Conservation (phyloP, 495 filamentous ascomycete species). For the Lasiosphaeria ovina region DNA sequence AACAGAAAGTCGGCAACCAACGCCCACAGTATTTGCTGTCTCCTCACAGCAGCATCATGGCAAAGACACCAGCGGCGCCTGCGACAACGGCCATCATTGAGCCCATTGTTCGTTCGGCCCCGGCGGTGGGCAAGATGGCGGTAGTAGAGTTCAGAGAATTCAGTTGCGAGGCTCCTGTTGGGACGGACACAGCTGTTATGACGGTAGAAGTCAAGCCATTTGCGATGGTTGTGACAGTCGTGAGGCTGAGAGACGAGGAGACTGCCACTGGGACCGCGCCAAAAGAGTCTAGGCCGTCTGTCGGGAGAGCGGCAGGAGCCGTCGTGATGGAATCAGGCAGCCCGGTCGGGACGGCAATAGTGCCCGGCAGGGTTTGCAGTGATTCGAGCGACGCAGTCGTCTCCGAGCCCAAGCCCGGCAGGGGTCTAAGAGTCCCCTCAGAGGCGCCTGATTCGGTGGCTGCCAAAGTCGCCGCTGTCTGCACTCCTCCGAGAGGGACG, state of each 20-base stretch:
- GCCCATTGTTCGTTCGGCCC: slow-evolving; percentile 3
- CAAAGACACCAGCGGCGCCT: slow-evolving; percentile 8
- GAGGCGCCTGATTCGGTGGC: slow-evolving; percentile 2
- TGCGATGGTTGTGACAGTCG: slow-evolving; percentile 10
- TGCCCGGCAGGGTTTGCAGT: slow-evolving; percentile 2
- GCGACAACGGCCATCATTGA: slow-evolving; percentile 11
- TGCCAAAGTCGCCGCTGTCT: slow-evolving; percentile 1
- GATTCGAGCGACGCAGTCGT: neutral
- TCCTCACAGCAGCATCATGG: slow-evolving; percentile 9
- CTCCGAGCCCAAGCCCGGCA: neutral
- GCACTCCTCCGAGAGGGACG: neutral
- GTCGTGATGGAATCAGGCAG: neutral
- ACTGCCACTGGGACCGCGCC: neutral
- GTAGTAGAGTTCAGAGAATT: neutral
- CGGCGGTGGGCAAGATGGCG: slow-evolving; percentile 2
- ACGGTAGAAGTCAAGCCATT: slow-evolving; percentile 8
- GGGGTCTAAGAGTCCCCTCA: neutral
- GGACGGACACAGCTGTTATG: slow-evolving; percentile 6
- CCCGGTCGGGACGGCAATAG: slow-evolving; percentile 1
- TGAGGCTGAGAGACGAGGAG: neutral
- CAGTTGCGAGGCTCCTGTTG: slow-evolving; percentile 1
- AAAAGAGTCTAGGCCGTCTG: neutral
- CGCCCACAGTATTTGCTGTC: neutral
- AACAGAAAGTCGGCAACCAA: neutral
- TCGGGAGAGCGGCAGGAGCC: slow-evolving; percentile 1